Percentiles rank a stretch among this genome's conserved stretches.
Conservation (phyloP, 75 land plant genomes). For the Selaginella moellendorffii region DNA sequence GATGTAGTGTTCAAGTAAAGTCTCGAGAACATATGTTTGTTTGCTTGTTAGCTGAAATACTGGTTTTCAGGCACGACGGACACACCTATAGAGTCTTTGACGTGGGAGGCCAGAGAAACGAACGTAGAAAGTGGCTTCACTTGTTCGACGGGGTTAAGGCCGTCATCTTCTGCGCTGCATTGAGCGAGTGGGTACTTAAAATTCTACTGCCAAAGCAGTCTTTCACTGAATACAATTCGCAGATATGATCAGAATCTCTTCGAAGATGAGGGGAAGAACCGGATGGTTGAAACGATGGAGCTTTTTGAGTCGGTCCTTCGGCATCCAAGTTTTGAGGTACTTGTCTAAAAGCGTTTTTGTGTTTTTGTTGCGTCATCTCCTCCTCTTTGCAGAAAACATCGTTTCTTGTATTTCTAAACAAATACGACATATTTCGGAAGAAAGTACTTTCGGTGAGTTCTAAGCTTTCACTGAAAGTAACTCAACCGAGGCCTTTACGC, state of each 20-base stretch:
- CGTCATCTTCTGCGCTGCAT: slow-evolving; percentile 85
- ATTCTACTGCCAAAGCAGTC: too few species aligned
- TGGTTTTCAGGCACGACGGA: slow-evolving; percentile 22
- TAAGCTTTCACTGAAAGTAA: too few species aligned
- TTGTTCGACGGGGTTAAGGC: slow-evolving; percentile 91
- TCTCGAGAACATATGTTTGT: neutral
- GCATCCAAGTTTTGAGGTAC: slow-evolving; percentile 85
- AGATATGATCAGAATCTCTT: slow-evolving; percentile 80
- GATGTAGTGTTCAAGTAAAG: slow-evolving; percentile 83
- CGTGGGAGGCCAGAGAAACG: slow-evolving; percentile 95
- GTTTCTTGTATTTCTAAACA: slow-evolving; percentile 79
- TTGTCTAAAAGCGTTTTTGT: too few species aligned
- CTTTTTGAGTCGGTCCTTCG: slow-evolving; percentile 81
- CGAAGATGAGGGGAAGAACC: slow-evolving; percentile 69
- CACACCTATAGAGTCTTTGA: slow-evolving; percentile 75
- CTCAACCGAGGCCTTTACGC: too few species aligned
- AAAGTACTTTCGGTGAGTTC: slow-evolving; percentile 55
- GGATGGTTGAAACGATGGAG: slow-evolving; percentile 84
- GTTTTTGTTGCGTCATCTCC: too few species aligned
- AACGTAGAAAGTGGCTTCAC: slow-evolving; percentile 94
- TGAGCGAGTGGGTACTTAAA: slow-evolving; percentile 73
- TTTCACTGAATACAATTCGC: too few species aligned
- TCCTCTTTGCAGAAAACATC: slow-evolving; percentile 68
- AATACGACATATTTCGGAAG: slow-evolving; percentile 83
- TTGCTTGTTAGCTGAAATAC: too few species aligned